Conservation (phyloP, 73 alveolate genomes). For the Stentor roeselii region DNA sequence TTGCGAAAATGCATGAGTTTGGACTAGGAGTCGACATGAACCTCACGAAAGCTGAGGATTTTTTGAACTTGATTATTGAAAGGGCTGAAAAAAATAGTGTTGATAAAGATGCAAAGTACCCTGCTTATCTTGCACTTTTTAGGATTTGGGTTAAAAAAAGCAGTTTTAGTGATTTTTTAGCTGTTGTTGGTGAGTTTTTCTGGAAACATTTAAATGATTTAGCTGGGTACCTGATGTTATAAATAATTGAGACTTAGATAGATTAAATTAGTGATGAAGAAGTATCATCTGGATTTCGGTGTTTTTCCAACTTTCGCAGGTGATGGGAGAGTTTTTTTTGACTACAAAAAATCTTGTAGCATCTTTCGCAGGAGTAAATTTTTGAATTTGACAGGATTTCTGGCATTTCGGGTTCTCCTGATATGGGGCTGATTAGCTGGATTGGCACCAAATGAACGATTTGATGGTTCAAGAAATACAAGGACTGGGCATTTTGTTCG, state of each 20-base stretch:
- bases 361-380: background rate
- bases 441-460: no score
- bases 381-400: background rate
- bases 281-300: no score
- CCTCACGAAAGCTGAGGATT: background rate
- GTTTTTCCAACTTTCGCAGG: background rate
- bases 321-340: background rate
- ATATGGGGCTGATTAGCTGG: no score
- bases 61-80: background rate
- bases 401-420: no score
- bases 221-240: no score
- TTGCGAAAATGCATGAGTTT: slow-evolving; percentile 2
- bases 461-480: no score
- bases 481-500: no score
- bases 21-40: slow-evolving; percentile 11
- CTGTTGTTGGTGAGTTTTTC: no score
- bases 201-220: no score
- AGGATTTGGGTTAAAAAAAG: background rate
- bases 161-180: no score
- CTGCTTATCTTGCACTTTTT: background rate
- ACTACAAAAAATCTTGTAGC: background rate
- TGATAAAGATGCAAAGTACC: slow-evolving; percentile 9
- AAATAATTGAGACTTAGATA: no score
- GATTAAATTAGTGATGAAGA: no score
- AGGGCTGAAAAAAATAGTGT: background rate